Percentiles rank a stretch among this genome's conserved stretches.
phyloP scores from a whole-genome alignment of 306 rosid genomes.

The apple (Malus domestica) region DNA sequence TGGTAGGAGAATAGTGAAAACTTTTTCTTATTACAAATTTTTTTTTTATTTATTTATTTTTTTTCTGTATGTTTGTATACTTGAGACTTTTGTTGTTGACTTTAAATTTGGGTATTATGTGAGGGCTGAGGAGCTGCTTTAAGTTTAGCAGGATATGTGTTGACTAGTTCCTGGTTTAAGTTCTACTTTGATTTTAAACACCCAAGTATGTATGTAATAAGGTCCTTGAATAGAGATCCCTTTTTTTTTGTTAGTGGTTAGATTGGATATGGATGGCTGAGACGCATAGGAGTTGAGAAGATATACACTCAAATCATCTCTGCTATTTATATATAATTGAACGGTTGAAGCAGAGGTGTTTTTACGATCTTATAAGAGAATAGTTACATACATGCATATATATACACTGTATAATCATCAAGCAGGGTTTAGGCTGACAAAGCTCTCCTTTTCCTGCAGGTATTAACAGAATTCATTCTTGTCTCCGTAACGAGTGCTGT shows the following conservation, averaged over 20 bases:
- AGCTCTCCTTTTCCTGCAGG: slow-evolving; percentile 47
- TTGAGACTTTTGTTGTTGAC: background rate
- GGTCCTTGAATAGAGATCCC: background rate
- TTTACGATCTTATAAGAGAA: background rate
- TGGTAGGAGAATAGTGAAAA: slow-evolving; percentile 44
- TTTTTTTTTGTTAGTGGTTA: background rate
- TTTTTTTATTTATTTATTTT: no score
- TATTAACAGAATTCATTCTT: slow-evolving; percentile 78
- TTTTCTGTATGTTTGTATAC: background rate
- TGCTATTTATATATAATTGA: background rate
- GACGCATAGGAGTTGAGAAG: background rate
- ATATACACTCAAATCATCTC: background rate
- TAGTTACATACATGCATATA: background rate
- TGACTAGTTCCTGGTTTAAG: background rate
- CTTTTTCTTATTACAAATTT: background rate
- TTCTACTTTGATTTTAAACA: background rate
- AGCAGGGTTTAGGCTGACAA: background rate
- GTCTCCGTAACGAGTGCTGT: slow-evolving; percentile 97
- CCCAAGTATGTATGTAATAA: background rate
- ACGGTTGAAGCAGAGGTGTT: background rate
- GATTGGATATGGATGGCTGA: background rate
- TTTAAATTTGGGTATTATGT: background rate
- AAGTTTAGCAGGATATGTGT: background rate
- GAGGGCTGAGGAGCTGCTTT: background rate
- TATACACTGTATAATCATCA: background rate